These are phyloP conservation scores for Starmerella sirachaensis DNA, from an alignment of 805 yeast species.

Conservation along the genomic window DNA sequence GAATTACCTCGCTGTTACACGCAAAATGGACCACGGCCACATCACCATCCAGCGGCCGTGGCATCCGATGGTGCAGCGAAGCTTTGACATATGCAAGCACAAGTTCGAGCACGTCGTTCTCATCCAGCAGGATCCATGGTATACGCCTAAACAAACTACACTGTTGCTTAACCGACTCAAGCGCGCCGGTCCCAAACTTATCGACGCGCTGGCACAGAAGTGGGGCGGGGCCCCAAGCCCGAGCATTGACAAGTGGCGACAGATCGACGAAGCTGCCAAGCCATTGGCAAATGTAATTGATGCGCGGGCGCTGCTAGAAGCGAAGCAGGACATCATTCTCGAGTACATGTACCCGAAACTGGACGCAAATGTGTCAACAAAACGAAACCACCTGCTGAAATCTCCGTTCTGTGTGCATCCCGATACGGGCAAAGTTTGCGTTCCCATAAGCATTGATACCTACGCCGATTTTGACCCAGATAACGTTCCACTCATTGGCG, in stretches of 20 bases:
- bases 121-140: constrained; percentile 70
- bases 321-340: constrained; percentile 70
- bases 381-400: constrained; percentile 79
- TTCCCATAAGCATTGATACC: constrained; percentile 42
- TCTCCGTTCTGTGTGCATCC: constrained; percentile 98
- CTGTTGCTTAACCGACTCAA: constrained; percentile 48
- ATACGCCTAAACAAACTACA: constrained; percentile 28
- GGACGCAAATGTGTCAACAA: constrained; percentile 85
- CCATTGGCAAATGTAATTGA: constrained; percentile 26
- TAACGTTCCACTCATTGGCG: constrained; percentile 61
- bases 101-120: constrained; percentile 56
- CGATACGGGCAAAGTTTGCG: constrained; percentile 88
- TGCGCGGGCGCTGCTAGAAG: constrained; percentile 44
- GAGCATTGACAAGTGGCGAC: constrained; percentile 66
- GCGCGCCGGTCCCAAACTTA: constrained; percentile 20
- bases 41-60: constrained; percentile 58
- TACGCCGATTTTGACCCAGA: constrained; percentile 57
- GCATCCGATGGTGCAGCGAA: constrained; percentile 72
- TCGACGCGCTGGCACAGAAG: constrained; percentile 37
- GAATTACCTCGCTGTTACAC: constrained; percentile 67
- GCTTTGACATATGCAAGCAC: constrained; percentile 52
- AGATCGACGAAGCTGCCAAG: constrained; percentile 39
- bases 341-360: constrained; percentile 79
- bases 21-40: constrained; percentile 34
- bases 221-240: constrained; percentile 48